phyloP scores from a whole-genome alignment of 2,329 filamentous ascomycete genomes.

The Davidsoniella eucalypti region DNA sequence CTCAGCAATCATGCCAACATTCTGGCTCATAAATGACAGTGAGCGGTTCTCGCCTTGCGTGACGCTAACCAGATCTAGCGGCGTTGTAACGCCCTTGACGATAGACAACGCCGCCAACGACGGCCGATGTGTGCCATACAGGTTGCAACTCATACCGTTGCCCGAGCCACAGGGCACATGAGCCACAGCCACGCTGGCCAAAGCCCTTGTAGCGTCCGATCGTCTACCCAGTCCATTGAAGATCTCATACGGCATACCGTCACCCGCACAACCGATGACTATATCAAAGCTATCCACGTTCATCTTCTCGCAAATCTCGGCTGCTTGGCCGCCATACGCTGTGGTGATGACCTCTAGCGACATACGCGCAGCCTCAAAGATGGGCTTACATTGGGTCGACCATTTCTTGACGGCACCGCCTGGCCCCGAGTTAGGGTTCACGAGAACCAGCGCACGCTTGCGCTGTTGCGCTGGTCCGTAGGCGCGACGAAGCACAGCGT shows the following conservation, averaged over 20 bases:
- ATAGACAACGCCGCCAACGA: constrained; percentile 66
- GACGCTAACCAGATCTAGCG: constrained; percentile 72
- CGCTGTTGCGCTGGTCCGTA: constrained; percentile 52
- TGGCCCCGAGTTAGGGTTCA: constrained; percentile 84
- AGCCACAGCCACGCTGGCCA: constrained; percentile 62
- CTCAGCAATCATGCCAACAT: constrained; percentile 80
- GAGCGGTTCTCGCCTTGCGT: constrained; percentile 62
- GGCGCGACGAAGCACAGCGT: constrained; percentile 47
- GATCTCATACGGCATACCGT: constrained; percentile 81
- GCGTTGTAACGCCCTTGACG: constrained; percentile 72
- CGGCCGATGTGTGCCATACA: constrained; percentile 64
- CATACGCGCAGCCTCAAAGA: constrained; percentile 71
- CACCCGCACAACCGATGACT: constrained; percentile 77
- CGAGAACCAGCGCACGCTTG: constrained; percentile 70
- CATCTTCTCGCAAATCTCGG: constrained; percentile 56
- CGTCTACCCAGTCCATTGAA: constrained; percentile 82
- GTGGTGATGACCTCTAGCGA: constrained; percentile 58
- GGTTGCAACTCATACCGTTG: constrained; percentile 83
- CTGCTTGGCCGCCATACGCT: constrained; percentile 56
- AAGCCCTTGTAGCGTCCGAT: constrained; percentile 54
- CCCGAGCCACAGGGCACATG: constrained; percentile 87
- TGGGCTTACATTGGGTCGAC: constrained; percentile 57
- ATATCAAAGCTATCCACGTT: constrained; percentile 73
- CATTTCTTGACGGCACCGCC: constrained; percentile 61
- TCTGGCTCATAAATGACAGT: constrained; percentile 81